Conservation (phyloP, 2,329 filamentous ascomycete genomes). For the Colletotrichum melonis region DNA sequence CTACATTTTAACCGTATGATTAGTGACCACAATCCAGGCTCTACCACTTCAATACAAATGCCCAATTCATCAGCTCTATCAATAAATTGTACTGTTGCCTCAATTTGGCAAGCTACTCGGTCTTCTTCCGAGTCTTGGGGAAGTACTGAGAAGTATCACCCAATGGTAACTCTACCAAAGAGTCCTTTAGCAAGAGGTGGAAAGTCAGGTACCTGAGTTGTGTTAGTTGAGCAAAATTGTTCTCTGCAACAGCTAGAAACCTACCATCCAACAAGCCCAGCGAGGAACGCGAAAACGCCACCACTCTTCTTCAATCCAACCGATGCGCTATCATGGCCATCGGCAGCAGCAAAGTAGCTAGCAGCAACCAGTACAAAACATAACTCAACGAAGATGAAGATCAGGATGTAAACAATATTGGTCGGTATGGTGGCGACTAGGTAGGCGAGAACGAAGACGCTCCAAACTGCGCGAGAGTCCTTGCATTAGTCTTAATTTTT, state of each 20-base stretch:
- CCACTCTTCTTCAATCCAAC: slow-evolving; percentile 38
- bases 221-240: background rate
- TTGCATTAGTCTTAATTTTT: background rate
- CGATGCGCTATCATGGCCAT: slow-evolving; percentile 35
- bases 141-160: slow-evolving; percentile 42
- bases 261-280: slow-evolving; percentile 42
- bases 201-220: slow-evolving; percentile 40
- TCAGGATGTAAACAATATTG: slow-evolving; percentile 40
- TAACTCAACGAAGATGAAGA: slow-evolving; percentile 40
- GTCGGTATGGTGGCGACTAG: slow-evolving; percentile 40
- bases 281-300: slow-evolving; percentile 41
- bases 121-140: slow-evolving; percentile 34
- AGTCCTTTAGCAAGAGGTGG: slow-evolving; percentile 40
- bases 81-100: too few species aligned
- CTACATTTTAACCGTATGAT: too few species aligned
- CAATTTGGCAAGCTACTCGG: background rate
- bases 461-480: slow-evolving; percentile 37
- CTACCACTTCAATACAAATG: too few species aligned
- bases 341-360: slow-evolving; percentile 42
- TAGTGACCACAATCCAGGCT: too few species aligned
- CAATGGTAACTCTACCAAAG: slow-evolving; percentile 39
- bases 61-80: too few species aligned
- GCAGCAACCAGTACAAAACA: slow-evolving; percentile 39
- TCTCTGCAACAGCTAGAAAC: background rate
- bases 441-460: slow-evolving; percentile 41